These are phyloP conservation scores for Aspergillus taichungensis DNA, from an alignment of 495 filamentous ascomycete genomes.

Conservation along the genomic window DNA sequence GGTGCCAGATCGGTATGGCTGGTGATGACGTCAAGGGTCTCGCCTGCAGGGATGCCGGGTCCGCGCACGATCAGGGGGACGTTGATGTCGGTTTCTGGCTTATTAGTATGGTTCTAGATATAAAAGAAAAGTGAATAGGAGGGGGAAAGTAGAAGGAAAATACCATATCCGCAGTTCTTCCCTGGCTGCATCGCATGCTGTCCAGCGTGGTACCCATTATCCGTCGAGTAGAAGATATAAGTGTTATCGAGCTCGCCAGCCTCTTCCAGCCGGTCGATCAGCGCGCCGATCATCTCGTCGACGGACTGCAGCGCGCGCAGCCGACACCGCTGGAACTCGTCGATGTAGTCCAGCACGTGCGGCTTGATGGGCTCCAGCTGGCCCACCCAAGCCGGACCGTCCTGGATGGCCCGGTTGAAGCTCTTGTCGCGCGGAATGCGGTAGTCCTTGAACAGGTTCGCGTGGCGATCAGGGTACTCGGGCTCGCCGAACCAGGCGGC, in stretches of 20 bases:
- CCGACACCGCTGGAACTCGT: conserved; percentile 53
- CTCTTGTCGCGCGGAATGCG: conserved; percentile 21
- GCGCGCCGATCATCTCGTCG: conserved; percentile 54
- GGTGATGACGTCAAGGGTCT: conserved; percentile 44
- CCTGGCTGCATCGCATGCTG: conserved; percentile 62
- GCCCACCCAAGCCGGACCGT: conserved; percentile 50
- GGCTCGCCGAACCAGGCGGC: conserved; percentile 21
- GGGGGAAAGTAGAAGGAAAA: conserved; percentile 25
- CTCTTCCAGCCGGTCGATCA: conserved; percentile 41
- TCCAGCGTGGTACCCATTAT: conserved; percentile 62
- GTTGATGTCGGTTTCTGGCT: conserved; percentile 55
- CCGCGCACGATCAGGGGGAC: conserved; percentile 54
- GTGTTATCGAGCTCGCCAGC: conserved; percentile 53
- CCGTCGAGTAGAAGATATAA: conserved; percentile 57
- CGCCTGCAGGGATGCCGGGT: conserved; percentile 41
- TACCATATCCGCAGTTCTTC: conserved; percentile 59
- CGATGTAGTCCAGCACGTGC: conserved; percentile 51
- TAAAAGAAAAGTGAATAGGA: no score
- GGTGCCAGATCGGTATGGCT: conserved; percentile 60
- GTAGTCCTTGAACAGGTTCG: conserved; percentile 19
- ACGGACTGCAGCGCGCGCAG: conserved; percentile 54
- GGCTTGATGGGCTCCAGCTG: conserved; percentile 36
- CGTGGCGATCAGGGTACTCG: conserved; percentile 22
- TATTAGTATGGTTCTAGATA: neutral
- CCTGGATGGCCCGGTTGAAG: conserved; percentile 30